These are phyloP conservation scores for Eremochloa ophiuroides DNA, from an alignment of 176 grass and related monocot species.

Conservation along the genomic window DNA sequence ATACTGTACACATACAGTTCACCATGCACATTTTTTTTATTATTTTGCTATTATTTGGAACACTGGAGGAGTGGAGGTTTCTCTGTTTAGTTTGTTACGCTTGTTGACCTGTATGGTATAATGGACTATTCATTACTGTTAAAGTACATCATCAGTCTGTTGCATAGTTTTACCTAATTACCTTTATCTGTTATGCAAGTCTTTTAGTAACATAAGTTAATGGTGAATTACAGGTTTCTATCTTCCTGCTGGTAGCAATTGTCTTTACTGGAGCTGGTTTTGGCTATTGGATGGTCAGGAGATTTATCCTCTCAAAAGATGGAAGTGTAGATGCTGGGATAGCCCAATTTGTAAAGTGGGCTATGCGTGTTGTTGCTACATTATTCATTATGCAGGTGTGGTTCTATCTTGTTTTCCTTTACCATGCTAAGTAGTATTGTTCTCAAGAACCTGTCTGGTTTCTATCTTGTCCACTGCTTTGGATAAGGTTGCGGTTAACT, in stretches of 20 bases:
- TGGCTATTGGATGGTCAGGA: conserved; percentile 89
- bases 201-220: background rate
- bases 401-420: conserved; percentile 1
- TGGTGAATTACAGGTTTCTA: conserved; percentile 59
- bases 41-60: background rate
- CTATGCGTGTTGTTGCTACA: conserved; percentile 73
- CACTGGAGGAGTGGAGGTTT: background rate
- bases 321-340: conserved; percentile 79
- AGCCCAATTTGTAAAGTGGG: conserved; percentile 85
- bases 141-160: background rate
- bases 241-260: conserved; percentile 73
- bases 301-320: conserved; percentile 80
- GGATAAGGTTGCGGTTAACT: conserved; percentile 3
- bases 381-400: conserved; percentile 79
- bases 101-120: background rate
- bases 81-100: background rate
- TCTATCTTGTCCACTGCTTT: background rate
- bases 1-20: background rate
- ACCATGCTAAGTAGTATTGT: background rate
- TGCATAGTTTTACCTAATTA: background rate
- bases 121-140: background rate
- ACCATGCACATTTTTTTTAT: background rate
- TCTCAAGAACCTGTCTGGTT: background rate
- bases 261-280: conserved; percentile 80
- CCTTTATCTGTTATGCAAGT: background rate